phyloP scores from a whole-genome alignment of 176 grass and related monocot genomes.

The sorghum (Sorghum bicolor) region Sorghum_bicolor_NCBIv3 NC_012875.2:6761001-6761500 shows the following conservation, averaged over 20 bases:
- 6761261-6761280: neutral
- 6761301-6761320: neutral
- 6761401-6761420: too few relatives aligned
- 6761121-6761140: neutral
- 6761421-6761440: neutral
- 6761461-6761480: neutral
- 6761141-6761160: neutral
- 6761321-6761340: neutral
- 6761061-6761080: too few relatives aligned
- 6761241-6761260: neutral
- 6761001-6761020: too few relatives aligned
- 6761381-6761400: too few relatives aligned
- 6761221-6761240: neutral
- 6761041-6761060: neutral
- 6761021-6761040: too few relatives aligned
- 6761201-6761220: neutral
- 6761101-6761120: neutral
- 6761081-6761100: neutral
- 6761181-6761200: neutral
- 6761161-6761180: neutral
- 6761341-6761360: neutral
- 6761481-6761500: neutral
- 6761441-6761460: neutral
- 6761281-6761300: neutral
- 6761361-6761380: neutral